A percentile compares a stretch with the other conserved stretches of the same genome.
These are phyloP conservation scores for Aphanomyces euteiches DNA, from an alignment of 352 stramenopile species.

Conservation along the genomic window DNA sequence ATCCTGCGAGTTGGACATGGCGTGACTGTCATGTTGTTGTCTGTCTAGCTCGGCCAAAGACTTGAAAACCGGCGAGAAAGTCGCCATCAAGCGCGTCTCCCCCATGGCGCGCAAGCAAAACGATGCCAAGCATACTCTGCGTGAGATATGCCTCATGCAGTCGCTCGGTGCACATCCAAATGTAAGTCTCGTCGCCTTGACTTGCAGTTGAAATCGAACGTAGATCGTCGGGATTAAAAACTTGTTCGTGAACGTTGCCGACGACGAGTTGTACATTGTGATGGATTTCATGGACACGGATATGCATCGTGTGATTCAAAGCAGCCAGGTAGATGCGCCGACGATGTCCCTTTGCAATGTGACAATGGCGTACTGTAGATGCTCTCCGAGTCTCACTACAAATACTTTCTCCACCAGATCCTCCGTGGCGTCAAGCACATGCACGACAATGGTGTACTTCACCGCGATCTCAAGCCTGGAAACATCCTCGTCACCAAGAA, in stretches of 20 bases:
- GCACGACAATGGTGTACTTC: conserved; percentile 70
- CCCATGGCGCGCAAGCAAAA: conserved; percentile 79
- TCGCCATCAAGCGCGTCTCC: conserved; percentile 90
- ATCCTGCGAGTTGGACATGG: neutral
- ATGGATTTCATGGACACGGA: conserved; percentile 95
- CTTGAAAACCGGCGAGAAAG: conserved; percentile 56
- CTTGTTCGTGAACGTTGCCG: conserved; percentile 74
- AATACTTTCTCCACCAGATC: conserved; percentile 92
- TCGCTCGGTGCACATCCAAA: conserved; percentile 85
- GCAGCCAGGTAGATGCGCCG: conserved; percentile 33
- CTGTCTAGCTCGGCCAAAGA: conserved; percentile 65
- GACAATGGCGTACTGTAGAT: conserved; percentile 36
- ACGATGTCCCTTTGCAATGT: neutral
- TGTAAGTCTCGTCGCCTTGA: conserved; percentile 32
- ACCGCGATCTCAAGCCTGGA: conserved; percentile 79
- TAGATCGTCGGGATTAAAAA: conserved; percentile 84
- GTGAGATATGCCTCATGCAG: conserved; percentile 85
- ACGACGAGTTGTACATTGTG: conserved; percentile 94
- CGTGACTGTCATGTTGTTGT: neutral
- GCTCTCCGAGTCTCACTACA: conserved; percentile 68
- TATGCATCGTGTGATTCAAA: conserved; percentile 86
- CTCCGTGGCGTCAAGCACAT: conserved; percentile 79
- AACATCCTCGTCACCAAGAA: conserved; percentile 78
- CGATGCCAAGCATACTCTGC: conserved; percentile 85
- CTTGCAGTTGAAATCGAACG: neutral